These are phyloP conservation scores for Phaeosphaeriaceae sp. DNA, from an alignment of 2,329 filamentous ascomycete genomes.

Conservation along the genomic window DNA sequence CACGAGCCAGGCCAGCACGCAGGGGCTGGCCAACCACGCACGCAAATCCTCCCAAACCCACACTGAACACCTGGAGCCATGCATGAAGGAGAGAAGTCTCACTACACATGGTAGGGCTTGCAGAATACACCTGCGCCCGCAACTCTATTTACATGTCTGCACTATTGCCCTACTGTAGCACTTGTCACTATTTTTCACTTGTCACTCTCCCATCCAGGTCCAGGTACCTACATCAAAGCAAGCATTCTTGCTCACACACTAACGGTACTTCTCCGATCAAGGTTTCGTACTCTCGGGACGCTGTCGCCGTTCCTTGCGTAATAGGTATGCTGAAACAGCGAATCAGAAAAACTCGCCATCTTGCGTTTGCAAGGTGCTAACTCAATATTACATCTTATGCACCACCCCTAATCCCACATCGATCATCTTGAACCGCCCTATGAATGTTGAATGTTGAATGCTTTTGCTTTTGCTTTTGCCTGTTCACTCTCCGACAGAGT, in stretches of 20 bases:
- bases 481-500: slow-evolving; percentile 10
- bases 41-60: slow-evolving; percentile 5
- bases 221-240: too few species aligned
- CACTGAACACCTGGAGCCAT: slow-evolving; percentile 15
- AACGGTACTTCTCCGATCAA: slow-evolving; percentile 5
- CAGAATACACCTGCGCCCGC: too few species aligned
- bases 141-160: too few species aligned
- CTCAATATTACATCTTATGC: slow-evolving; percentile 3
- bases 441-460: slow-evolving; percentile 45
- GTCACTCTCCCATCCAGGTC: too few species aligned
- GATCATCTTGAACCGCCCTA: slow-evolving; percentile 35
- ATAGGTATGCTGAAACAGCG: slow-evolving; percentile 3
- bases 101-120: slow-evolving; percentile 14
- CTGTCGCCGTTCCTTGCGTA: slow-evolving; percentile 6
- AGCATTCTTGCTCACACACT: slow-evolving; percentile 14
- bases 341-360: background rate
- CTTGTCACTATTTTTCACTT: too few species aligned
- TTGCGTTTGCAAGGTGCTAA: background rate
- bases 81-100: slow-evolving; percentile 16
- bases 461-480: slow-evolving; percentile 23
- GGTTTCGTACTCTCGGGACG: slow-evolving; percentile 11
- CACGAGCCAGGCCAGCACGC: slow-evolving; percentile 14
- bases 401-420: background rate
- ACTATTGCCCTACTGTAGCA: too few species aligned
- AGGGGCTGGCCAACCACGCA: slow-evolving; percentile 23